phyloP scores from a whole-genome alignment of 2,329 filamentous ascomycete genomes.

The Zopfia rhizophila region DNA sequence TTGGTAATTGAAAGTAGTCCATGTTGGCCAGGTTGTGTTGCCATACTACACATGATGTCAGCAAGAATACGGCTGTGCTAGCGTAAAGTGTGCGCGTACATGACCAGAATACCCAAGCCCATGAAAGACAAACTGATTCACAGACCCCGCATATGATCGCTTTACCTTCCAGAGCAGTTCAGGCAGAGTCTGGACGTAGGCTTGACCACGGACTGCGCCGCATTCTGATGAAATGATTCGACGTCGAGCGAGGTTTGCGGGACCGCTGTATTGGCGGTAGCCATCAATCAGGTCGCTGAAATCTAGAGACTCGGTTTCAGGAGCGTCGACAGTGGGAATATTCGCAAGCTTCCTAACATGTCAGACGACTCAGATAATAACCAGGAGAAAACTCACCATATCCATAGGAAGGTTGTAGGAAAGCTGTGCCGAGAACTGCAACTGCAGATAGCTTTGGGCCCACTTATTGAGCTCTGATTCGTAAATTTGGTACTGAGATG shows the following conservation, averaged over 20 bases:
- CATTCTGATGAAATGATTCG: constrained; percentile 52
- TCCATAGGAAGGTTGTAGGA: constrained; percentile 57
- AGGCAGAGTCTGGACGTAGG: constrained; percentile 40
- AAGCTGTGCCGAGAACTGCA: constrained; percentile 53
- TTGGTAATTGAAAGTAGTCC: constrained; percentile 55
- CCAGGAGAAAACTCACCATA: constrained; percentile 37
- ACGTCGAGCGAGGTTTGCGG: constrained; percentile 52
- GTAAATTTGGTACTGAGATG: constrained; percentile 44
- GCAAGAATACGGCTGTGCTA: too few relatives aligned
- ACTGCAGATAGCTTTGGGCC: constrained; percentile 39
- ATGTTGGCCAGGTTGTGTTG: constrained; percentile 62
- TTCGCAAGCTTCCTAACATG: constrained; percentile 26
- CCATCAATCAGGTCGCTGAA: constrained; percentile 52
- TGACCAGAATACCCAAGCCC: constrained; percentile 54
- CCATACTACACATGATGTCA: constrained; percentile 47
- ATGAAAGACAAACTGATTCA: constrained; percentile 51
- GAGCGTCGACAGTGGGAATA: constrained; percentile 52
- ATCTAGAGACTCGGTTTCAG: constrained; percentile 55
- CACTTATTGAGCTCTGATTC: constrained; percentile 43
- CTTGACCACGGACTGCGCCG: constrained; percentile 38
- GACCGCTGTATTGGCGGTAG: constrained; percentile 54
- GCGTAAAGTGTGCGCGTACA: too few relatives aligned
- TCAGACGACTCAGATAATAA: background rate
- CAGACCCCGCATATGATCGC: constrained; percentile 17
- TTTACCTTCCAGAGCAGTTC: constrained; percentile 36